These are phyloP conservation scores for Vitis riparia DNA, from an alignment of 164 flowering plant species.

Conservation along the genomic window DNA sequence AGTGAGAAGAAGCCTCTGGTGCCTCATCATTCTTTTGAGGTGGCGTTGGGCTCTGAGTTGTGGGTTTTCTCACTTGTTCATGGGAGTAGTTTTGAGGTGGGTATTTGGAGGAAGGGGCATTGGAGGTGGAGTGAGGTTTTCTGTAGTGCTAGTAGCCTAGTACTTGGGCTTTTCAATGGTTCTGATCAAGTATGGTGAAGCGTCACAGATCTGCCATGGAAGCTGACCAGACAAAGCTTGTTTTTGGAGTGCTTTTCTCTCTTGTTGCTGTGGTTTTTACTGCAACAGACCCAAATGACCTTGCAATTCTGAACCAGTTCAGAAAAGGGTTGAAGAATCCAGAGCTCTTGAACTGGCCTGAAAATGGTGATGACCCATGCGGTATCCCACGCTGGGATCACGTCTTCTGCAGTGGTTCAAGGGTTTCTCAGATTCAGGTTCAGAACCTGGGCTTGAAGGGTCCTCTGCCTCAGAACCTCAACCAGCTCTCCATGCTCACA, in stretches of 20 bases:
- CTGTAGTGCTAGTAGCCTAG: not conserved
- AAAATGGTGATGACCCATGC: conserved; percentile 55
- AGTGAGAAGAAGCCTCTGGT: too few relatives aligned
- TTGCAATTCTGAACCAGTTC: conserved; percentile 46
- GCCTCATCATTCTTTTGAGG: too few relatives aligned
- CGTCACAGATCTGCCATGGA: conserved; percentile 15
- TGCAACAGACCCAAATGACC: conserved; percentile 49
- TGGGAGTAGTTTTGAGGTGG: conserved; percentile 7
- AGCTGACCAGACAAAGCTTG: conserved; percentile 13
- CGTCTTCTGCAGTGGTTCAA: conserved; percentile 39
- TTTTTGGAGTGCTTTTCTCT: conserved; percentile 5
- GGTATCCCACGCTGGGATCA: conserved; percentile 49
- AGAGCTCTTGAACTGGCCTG: conserved; percentile 63
- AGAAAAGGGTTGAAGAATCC: conserved; percentile 49
- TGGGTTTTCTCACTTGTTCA: too few relatives aligned
- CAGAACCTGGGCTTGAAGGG: conserved; percentile 52
- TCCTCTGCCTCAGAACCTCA: conserved; percentile 48
- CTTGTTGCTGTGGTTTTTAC: conserved; percentile 22
- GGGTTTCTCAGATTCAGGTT: conserved; percentile 68
- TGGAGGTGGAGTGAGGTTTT: conserved; percentile 5
- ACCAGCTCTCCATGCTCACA: conserved; percentile 43
- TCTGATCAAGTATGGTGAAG: conserved; percentile 9
- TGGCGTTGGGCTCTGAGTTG: too few relatives aligned
- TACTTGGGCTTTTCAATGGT: not conserved
- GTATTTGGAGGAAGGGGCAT: conserved; percentile 1